Base-by-base conservation (phyloP, 208 protist species). In the Crithidia expoeki region DNA sequence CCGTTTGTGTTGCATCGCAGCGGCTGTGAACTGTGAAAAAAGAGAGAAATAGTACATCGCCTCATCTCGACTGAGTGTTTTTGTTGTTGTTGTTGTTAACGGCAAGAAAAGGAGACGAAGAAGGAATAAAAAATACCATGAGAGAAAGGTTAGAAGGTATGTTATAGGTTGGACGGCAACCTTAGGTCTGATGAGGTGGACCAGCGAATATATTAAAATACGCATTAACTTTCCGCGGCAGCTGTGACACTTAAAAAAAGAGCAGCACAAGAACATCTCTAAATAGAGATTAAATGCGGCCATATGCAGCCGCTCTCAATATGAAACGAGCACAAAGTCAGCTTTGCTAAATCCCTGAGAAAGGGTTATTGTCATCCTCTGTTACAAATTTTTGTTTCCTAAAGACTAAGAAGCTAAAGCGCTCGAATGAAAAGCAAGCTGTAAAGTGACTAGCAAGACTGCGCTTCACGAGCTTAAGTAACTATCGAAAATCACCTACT, bases 331-430 rank as follows among this genome's bases (percentile, higher is more conserved):
- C n/a, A n/a, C n/a, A n/a, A n/a, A n/a, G n/a, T n/a, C n/a, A n/a
- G n/a, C n/a, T n/a, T n/a, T n/a, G n/a, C n/a, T n/a, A n/a, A n/a
- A n/a, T n/a, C n/a, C n/a, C n/a, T n/a, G n/a, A n/a, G n/a, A n/a
- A n/a, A n/a, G n/a, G n/a, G n/a, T n/a, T n/a, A n/a, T n/a, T n/a
- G n/a, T n/a, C n/a, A n/a, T 47, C 16, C n/a, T 47, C 3, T 47
- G 12, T 4, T 47, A 42, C 10, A 16, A 16, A 12, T 42, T 16
- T 47, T n/a, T 47, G 42, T 47, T 21, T 47, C 59, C 68, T 76
- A 80, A 62, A 23, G 47, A 30, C 4, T 52, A 78, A 67, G 68
- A 57, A 68, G 55, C 53, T 68, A 79, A 52, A 67, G 49, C 36
- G 27, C 42, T 68, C 61, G 9, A 23, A 57, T 10, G 32, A 46